Base-by-base conservation (phyloP, 2,329 filamentous ascomycete species). In the Amauroascus niger region DNA sequence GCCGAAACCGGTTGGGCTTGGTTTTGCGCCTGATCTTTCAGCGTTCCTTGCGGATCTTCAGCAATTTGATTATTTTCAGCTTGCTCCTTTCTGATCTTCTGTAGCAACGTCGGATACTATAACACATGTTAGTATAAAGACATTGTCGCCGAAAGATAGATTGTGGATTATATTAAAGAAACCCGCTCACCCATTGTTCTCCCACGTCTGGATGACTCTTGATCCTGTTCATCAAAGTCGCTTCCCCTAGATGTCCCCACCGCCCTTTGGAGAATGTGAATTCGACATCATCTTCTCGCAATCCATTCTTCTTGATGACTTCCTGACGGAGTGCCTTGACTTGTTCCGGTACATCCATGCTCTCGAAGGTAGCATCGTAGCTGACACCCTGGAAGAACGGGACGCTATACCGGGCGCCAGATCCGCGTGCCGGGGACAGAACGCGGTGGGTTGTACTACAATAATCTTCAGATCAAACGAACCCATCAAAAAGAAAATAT, bases 371-470 rank as follows among this genome's bases (percentile, higher is more conserved):
- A 0, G 87, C 82, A 66, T 89, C 86, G 54, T 87, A 82, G 62
- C 82, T 82, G 56, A 94, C 86, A 20, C 88, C 88, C 67, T 93
- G 88, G 73, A 94, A 94, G 71, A 95, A 94, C 0, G 88, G 88
- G 46, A 94, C 84, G 6, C 82, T 87, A 72, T 83, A 91, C 52
- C 88, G 76, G 30, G 88, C 76, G 3, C 87, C 88, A 8, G 79
- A 73, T 11, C 86, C 87, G 6, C 80, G 79, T 1, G 73, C 64
- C 0, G 88, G 88, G 28, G 81, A 86, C n/a, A 93, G 74, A 33
- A 94, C 88, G 8, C 88, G 79, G 69, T 94, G 88, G 39, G 88
- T 93, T 2, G 88, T 94, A 58, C 81, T 73, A 20, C 44, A 41
- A 20, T 18, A 22, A 26, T n/a, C n/a, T n/a, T n/a, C n/a, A n/a